Conservation (phyloP, 2,329 filamentous ascomycete genomes). For the Ascochyta fabae region DNA sequence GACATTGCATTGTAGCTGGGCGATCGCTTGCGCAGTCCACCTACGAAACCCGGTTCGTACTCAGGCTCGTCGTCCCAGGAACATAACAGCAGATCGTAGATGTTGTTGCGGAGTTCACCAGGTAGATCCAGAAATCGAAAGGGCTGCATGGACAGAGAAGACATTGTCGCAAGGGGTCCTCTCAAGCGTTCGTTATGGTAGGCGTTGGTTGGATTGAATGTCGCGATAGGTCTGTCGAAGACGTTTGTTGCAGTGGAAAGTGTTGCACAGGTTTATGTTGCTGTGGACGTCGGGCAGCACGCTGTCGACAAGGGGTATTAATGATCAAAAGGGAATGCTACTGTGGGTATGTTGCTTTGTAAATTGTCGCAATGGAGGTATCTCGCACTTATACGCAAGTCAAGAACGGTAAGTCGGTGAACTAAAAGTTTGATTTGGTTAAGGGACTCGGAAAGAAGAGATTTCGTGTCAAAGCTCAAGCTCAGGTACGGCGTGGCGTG, state of each 20-base stretch:
- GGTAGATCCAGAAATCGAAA: conserved; percentile 38
- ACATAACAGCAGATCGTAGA: conserved; percentile 36
- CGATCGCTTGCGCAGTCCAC: conserved; percentile 27
- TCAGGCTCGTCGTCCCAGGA: conserved; percentile 33
- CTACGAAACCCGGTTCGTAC: conserved; percentile 21
- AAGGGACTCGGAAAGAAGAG: conserved; percentile 18
- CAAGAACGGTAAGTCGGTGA: conserved; percentile 20
- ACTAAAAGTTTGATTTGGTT: conserved; percentile 15
- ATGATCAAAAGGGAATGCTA: not conserved
- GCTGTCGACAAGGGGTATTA: conserved; percentile 18
- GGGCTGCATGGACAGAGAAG: conserved; percentile 21
- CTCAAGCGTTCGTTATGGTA: not conserved
- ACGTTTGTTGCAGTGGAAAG: not conserved
- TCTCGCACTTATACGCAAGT: conserved; percentile 32
- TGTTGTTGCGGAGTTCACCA: conserved; percentile 34
- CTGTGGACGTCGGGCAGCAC: conserved; percentile 1
- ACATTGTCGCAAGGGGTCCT: conserved; percentile 15
- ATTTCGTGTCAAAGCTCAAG: conserved; percentile 26
- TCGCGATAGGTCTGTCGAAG: not conserved
- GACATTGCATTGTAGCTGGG: conserved; percentile 27
- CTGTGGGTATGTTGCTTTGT: conserved; percentile 21
- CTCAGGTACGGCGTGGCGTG: conserved; percentile 5
- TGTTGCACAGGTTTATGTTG: not conserved
- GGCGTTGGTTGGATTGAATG: not conserved
- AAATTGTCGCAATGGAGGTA: conserved; percentile 22